A percentile compares a stretch with the other conserved stretches of the same genome.
Conservation (phyloP, 306 rosid species). For the Fragaria ananassa region DNA sequence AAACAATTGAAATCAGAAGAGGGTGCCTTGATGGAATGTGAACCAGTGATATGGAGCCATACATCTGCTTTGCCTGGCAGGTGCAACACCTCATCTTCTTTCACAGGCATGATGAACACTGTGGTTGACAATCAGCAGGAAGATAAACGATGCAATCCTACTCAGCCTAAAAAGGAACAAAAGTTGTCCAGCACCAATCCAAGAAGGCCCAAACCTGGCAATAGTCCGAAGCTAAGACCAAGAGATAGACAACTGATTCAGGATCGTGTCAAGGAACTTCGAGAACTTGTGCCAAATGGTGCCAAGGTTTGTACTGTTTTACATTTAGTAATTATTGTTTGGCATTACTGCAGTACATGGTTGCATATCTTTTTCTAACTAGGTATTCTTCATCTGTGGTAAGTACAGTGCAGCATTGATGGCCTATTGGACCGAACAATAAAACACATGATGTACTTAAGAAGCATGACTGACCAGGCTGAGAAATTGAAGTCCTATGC, state of each 20-base stretch:
- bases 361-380: conserved; percentile 9
- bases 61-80: conserved; percentile 23
- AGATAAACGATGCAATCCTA: conserved; percentile 21
- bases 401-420: conserved; percentile 83
- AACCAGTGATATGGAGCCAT: conserved; percentile 27
- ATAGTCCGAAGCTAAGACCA: conserved; percentile 55
- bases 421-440: conserved; percentile 75
- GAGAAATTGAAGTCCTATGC: conserved; percentile 52
- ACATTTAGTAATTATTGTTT: not conserved
- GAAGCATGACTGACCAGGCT: conserved; percentile 57
- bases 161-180: conserved; percentile 31
- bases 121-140: conserved; percentile 30
- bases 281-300: conserved; percentile 85
- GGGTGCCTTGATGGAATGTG: conserved; percentile 19
- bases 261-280: conserved; percentile 88
- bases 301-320: conserved; percentile 47
- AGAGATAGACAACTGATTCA: conserved; percentile 89
- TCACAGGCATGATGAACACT: conserved; percentile 33
- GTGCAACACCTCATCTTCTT: conserved; percentile 35
- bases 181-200: conserved; percentile 34
- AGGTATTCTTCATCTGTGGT: conserved; percentile 6
- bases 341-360: not conserved
- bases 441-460: conserved; percentile 72
- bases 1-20: conserved; percentile 39
- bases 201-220: conserved; percentile 39